Evolutionary conservation across 345 rosid genomes (phyloP), one percentile per base, ranked within the genome.

Genomic region (Noccaea caerulescens): DNA sequence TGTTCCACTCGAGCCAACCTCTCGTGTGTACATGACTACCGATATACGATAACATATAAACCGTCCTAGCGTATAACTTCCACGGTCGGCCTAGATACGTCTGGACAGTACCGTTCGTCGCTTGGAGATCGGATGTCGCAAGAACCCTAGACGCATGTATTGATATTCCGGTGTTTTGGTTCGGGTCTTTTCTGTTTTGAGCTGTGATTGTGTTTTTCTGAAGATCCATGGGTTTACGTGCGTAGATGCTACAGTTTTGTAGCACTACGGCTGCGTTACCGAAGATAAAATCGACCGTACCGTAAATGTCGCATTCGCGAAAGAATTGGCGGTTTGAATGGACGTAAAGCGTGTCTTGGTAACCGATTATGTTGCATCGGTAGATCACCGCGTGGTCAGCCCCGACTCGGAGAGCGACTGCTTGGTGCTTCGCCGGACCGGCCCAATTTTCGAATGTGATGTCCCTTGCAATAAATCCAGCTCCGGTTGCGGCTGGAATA

Each of bases 1-100:
- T 63, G 47, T 87, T 86, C 99, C 99, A 94, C 77, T 94, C 99
- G 2, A 94, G 85, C 99, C 99, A 94, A 6, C 99, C 99, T 61
- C 84, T 78, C 0, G 96, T 87, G 71, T 89, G 88, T n/a, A 94
- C 68, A 79, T 91, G 99, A 62, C 77, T 82, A 5, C 98, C 89
- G 8, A 94, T 80, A 79, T 74, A 84, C 0, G 98, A 77, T 56
- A 86, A 33, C 97, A 94, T 82, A 83, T 79, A 82, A 30, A 91
- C 98, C 3, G 77, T 60, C 62, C 99, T 82, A 0, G 99, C 89
- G 76, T 78, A 94, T 12, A 85, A 58, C 71, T 92, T 94, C 99
- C 99, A 94, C 0, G 99, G 99, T 23, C 99, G 88, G 43, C 99
- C 99, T 0, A 94, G 83, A 63, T 83, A 94, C 1, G 98, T 87